These are phyloP conservation scores for Suhomyces canberraensis DNA, from an alignment of 805 yeast genomes.

Conservation along the genomic window DNA sequence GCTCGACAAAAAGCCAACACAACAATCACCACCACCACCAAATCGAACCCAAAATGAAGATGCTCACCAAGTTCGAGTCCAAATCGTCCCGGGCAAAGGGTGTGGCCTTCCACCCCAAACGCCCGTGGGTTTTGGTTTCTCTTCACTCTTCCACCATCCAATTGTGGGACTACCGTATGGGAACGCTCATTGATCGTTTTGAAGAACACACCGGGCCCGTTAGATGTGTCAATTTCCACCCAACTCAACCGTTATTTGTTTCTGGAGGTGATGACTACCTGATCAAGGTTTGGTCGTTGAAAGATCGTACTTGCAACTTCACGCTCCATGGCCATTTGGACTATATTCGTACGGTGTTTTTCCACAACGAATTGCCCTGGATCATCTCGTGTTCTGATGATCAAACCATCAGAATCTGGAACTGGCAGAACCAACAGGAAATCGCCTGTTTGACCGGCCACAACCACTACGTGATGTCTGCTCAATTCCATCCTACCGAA, in stretches of 20 bases:
- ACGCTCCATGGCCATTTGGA: slow-evolving; percentile 93
- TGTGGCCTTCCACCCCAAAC: slow-evolving; percentile 92
- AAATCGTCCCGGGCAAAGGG: slow-evolving; percentile 97
- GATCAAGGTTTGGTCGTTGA: slow-evolving; percentile 93
- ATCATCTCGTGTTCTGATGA: slow-evolving; percentile 94
- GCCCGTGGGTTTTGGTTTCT: slow-evolving; percentile 96
- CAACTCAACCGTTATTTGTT: slow-evolving; percentile 94
- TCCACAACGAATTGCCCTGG: slow-evolving; percentile 98
- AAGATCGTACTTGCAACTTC: slow-evolving; percentile 86
- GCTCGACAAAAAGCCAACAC: slow-evolving; percentile 5
- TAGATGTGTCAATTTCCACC: slow-evolving; percentile 92
- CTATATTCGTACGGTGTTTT: slow-evolving; percentile 88
- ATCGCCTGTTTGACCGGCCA: slow-evolving; percentile 97
- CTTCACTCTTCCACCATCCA: slow-evolving; percentile 98
- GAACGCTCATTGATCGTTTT: slow-evolving; percentile 90
- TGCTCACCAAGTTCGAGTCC: slow-evolving; percentile 75
- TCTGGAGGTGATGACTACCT: slow-evolving; percentile 98
- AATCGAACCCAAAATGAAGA: slow-evolving; percentile 27
- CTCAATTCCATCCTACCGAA: slow-evolving; percentile 94
- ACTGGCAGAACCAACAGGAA: slow-evolving; percentile 98
- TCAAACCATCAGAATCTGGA: slow-evolving; percentile 98
- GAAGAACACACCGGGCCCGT: slow-evolving; percentile 99
- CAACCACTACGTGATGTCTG: slow-evolving; percentile 97
- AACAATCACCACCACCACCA: slow-evolving; percentile 2
- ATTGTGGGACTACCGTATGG: slow-evolving; percentile 99